Evolutionary conservation across 495 filamentous ascomycete species (phyloP), one percentile per base, ranked within the genome.

Genomic region (Aspergillus kassunensis): DNA sequence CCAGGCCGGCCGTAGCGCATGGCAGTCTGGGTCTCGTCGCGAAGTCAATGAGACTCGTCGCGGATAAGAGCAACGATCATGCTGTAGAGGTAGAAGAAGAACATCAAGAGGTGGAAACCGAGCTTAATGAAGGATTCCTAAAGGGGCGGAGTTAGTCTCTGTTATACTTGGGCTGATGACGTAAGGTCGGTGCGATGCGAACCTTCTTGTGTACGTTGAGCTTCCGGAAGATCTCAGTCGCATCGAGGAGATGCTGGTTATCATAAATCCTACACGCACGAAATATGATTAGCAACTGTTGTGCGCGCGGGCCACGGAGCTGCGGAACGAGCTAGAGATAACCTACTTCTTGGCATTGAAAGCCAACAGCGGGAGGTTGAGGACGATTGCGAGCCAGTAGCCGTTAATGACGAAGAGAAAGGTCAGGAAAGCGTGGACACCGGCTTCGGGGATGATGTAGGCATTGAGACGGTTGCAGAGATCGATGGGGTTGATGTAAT

Each of bases 401-500:
- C 95, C 95, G 69, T 97, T 99, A 76, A 99, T 88, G 44, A 97
- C 76, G 77, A 99, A 99, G 48, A 97, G 69, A 68, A 89, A 82
- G 53, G 95, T 97, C 61, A 99, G 76, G 78, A 96, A 90, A 51
- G 84, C 91, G 67, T 99, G 95, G 53, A 99, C 91, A 57, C 89
- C 91, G 60, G 93, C 95, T 82, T 99, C 95, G 67, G 95, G 95
- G 67, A 97, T 84, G 70, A 99, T 99, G 78, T 99, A 97, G 69
- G 91, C 91, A 78, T 99, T 99, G 57, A 99, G 88, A 60, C 95
- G 88, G 85, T 99, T 99, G 87, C 95, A 99, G 57, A 99, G 91
- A 66, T 99, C 95, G 79, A 97, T 97, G 13, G 95, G 95, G 77
- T 99, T 99, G 78, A 99, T 97, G 76, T 99, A 99, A 76, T 99